Base-by-base conservation (phyloP, 495 filamentous ascomycete species). In the Penicillium daleae region DNA sequence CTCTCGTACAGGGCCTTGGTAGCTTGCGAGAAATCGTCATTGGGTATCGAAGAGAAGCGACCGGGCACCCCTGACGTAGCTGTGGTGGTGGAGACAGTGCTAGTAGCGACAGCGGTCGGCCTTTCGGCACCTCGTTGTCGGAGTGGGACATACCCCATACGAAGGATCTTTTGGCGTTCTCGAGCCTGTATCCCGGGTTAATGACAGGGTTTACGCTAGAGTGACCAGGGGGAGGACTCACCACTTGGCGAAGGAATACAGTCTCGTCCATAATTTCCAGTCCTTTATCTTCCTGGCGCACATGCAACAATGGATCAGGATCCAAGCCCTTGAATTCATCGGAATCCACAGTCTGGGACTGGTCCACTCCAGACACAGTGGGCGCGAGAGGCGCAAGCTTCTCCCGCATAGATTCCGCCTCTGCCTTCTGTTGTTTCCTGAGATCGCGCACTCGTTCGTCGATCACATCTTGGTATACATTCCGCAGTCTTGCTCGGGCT, bases 1-100 rank as follows among this genome's bases (percentile, higher is more conserved):
- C 92, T 85, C 67, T 98, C 93, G 64, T 97, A 98, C 4, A 97
- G 74, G 10, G 92, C 92, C 71, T 90, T 96, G 29, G 93, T 95
- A 4, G 93, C 92, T 65, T 93, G 90, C 0, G 93, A 96, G 68
- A 93, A 96, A 71, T 97, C 92, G 62, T 94, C 92, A 62, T 91
- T 90, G 15, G 84, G 84, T 26, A 86, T 80, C 5, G 88, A 75
- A 3, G 93, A 88, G 69, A 96, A 96, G 59, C 92, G 85, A 33
- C 90, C 85, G 0, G 85, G 82, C 6, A 85, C 85, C 46, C 74
- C 73, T 22, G 76, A 67, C 6, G 79, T 76, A 15, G 75, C 59
- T 12, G 66, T 59, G 44, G 71, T 78, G 15, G 59, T 69, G 26
- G 71, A 63, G 42, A 66, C 57, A 46, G 75, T 65, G 59, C 69